Percentiles rank a stretch among this genome's conserved stretches.
Conservation (phyloP, 768 basidiomycete genomes). For the Trametopsis cervina region DNA sequence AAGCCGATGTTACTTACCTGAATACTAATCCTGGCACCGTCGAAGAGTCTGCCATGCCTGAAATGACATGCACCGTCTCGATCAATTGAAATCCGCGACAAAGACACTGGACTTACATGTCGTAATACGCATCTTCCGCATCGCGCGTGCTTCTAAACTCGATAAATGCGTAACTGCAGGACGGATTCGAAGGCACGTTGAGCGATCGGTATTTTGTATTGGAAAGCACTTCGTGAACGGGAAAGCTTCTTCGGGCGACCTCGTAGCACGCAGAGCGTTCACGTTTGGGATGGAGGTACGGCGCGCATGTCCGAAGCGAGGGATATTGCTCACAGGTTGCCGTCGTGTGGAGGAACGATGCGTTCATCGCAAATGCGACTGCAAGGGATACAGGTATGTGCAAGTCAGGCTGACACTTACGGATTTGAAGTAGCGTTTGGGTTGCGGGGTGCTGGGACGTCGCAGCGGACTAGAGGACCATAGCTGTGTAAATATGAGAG, state of each 20-base stretch:
- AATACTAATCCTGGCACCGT: constrained; percentile 68
- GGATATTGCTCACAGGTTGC: constrained; percentile 11
- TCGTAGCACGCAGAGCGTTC: constrained; percentile 4
- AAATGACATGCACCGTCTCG: neutral
- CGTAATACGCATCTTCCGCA: constrained; percentile 79
- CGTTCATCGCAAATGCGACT: constrained; percentile 28
- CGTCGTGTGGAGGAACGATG: constrained; percentile 10
- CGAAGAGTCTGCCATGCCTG: constrained; percentile 74
- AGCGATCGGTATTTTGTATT: constrained; percentile 36
- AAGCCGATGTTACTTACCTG: constrained; percentile 39
- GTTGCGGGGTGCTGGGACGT: constrained; percentile 83
- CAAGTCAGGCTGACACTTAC: constrained; percentile 47
- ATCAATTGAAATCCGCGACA: no score
- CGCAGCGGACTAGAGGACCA: constrained; percentile 81
- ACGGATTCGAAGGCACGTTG: constrained; percentile 41
- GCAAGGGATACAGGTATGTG: constrained; percentile 21
- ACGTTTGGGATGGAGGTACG: constrained; percentile 2
- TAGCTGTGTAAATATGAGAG: constrained; percentile 38
- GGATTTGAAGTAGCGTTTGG: constrained; percentile 68
- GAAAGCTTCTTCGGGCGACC: constrained; percentile 6
- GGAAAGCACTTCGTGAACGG: constrained; percentile 17
- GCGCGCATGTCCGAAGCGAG: constrained; percentile 11
- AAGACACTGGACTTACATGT: constrained; percentile 49
- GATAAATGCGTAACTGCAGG: constrained; percentile 78
- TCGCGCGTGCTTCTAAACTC: constrained; percentile 75